These are phyloP conservation scores for Candida germanica DNA, from an alignment of 805 yeast genomes.

Conservation along the genomic window DNA sequence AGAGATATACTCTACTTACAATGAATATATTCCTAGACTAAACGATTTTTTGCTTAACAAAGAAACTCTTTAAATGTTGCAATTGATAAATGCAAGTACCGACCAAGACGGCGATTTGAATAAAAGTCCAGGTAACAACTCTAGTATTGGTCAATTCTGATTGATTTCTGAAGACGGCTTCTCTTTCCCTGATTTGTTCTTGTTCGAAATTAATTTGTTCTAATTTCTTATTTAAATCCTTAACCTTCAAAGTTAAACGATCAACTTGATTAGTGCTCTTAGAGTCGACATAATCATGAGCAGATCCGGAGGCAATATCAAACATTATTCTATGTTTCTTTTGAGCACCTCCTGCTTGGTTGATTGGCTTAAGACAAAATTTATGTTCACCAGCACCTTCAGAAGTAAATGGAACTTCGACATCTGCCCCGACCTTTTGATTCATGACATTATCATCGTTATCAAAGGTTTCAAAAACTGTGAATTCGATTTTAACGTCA, in stretches of 20 bases:
- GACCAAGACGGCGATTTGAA: conserved; percentile 66
- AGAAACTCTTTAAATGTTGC: conserved; percentile 73
- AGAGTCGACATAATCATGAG: conserved; percentile 59
- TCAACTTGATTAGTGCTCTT: conserved; percentile 53
- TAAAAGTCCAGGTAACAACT: conserved; percentile 69
- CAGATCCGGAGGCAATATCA: conserved; percentile 68
- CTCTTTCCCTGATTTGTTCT: conserved; percentile 66
- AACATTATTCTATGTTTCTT: conserved; percentile 65
- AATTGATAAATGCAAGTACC: conserved; percentile 75
- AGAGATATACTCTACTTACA: too few species aligned
- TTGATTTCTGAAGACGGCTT: conserved; percentile 71
- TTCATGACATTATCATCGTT: conserved; percentile 72
- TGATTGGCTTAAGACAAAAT: conserved; percentile 60
- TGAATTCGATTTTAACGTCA: conserved; percentile 60
- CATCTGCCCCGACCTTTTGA: conserved; percentile 58
- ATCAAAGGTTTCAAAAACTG: conserved; percentile 63
- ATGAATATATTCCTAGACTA: too few species aligned
- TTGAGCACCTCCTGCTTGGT: conserved; percentile 62
- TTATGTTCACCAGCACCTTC: conserved; percentile 81
- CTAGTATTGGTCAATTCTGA: conserved; percentile 73
- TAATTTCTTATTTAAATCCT: conserved; percentile 37
- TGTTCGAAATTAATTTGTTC: conserved; percentile 42
- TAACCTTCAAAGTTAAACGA: conserved; percentile 36
- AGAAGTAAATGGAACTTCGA: conserved; percentile 79
- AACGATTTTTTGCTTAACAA: conserved; percentile 82